These are phyloP conservation scores for Trichoderma citrinoviride DNA, from an alignment of 2,329 filamentous ascomycete species.

Conservation along the genomic window DNA sequence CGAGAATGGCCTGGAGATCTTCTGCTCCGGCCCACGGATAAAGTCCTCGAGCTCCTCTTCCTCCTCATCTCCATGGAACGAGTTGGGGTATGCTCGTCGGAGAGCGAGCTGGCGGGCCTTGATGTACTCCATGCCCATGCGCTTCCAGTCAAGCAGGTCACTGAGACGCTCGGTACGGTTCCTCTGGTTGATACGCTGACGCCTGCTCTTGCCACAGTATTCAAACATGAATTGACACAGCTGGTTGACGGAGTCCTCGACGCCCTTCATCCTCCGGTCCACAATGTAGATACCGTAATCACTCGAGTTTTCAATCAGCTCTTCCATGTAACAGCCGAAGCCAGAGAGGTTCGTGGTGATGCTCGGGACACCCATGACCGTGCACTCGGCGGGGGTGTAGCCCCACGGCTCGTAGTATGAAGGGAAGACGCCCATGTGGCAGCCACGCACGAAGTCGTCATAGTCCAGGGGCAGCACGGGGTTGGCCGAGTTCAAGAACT, in stretches of 20 bases:
- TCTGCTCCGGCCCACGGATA: constrained; percentile 88
- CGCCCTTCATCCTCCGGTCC: constrained; percentile 88
- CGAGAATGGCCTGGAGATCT: constrained; percentile 91
- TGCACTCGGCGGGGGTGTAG: constrained; percentile 97
- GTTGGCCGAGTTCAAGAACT: constrained; percentile 94
- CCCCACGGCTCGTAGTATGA: constrained; percentile 99
- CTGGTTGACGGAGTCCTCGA: constrained; percentile 97
- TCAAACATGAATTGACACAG: constrained; percentile 85
- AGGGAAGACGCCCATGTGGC: constrained; percentile 90
- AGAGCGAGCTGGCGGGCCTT: constrained; percentile 93
- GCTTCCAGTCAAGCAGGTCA: constrained; percentile 96
- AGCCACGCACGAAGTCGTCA: constrained; percentile 96
- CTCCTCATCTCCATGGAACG: constrained; percentile 76
- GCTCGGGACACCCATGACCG: constrained; percentile 97
- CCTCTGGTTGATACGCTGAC: constrained; percentile 97
- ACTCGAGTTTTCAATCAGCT: constrained; percentile 94
- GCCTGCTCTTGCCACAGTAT: constrained; percentile 86
- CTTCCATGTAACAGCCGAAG: constrained; percentile 99
- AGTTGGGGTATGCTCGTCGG: constrained; percentile 83
- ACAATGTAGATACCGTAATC: constrained; percentile 99
- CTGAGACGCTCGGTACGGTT: constrained; percentile 94
- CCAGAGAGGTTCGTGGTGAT: constrained; percentile 98
- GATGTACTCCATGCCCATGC: constrained; percentile 99
- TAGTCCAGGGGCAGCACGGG: constrained; percentile 95
- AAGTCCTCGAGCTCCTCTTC: constrained; percentile 66